Conservation (phyloP, 1,284 basidiomycete genomes). For the Phlebopus sp. region DNA sequence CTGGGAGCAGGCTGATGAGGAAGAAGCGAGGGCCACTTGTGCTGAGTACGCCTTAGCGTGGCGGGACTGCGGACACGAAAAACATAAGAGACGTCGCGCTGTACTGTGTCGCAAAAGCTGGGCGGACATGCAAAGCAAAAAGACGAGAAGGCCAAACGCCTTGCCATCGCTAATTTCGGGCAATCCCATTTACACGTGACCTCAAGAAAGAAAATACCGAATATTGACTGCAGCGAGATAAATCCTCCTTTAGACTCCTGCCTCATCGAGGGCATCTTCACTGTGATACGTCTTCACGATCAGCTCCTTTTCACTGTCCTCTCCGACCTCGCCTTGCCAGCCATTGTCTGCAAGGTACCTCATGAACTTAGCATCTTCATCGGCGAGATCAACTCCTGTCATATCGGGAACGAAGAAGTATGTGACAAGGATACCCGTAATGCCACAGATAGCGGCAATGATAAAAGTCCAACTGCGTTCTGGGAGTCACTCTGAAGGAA, state of each 20-base stretch:
- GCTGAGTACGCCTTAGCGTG: constrained; percentile 29
- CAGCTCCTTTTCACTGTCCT: constrained; percentile 44
- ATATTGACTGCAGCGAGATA: no score
- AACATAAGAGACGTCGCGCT: constrained; percentile 23
- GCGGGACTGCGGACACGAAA: constrained; percentile 17
- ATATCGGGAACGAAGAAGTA: constrained; percentile 70
- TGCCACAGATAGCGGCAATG: constrained; percentile 65
- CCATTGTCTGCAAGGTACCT: constrained; percentile 60
- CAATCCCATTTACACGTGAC: neutral
- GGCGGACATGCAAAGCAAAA: constrained; percentile 29
- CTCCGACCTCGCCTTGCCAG: constrained; percentile 65
- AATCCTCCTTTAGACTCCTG: constrained; percentile 7
- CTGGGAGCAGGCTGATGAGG: constrained; percentile 9
- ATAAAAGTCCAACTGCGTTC: constrained; percentile 64
- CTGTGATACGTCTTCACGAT: constrained; percentile 18
- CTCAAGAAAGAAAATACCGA: neutral
- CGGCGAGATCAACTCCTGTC: constrained; percentile 66
- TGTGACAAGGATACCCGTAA: constrained; percentile 60
- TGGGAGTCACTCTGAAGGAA: constrained; percentile 12
- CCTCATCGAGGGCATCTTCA: constrained; percentile 14
- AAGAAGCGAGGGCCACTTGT: constrained; percentile 20
- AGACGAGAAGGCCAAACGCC: neutral
- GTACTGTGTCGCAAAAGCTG: constrained; percentile 27
- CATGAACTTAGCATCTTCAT: constrained; percentile 64
- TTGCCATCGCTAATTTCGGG: no score